Conservation (phyloP, 768 basidiomycete species). For the Lenzites betulinus region DNA sequence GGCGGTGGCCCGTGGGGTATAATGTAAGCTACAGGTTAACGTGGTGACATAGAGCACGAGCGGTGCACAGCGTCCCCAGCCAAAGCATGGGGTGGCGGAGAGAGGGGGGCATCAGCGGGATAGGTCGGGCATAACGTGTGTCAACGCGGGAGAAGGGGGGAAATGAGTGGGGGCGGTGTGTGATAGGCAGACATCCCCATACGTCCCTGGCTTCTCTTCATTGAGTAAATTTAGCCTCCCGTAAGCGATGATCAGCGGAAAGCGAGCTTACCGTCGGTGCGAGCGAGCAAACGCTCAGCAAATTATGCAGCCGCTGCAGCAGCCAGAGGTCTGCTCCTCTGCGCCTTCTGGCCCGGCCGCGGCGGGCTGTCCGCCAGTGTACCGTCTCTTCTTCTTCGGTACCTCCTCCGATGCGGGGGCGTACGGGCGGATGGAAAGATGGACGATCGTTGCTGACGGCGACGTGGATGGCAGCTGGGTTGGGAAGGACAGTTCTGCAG, state of each 20-base stretch:
- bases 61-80: too few species aligned
- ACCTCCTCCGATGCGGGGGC: constrained; percentile 52
- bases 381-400: constrained; percentile 50
- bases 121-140: neutral
- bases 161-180: neutral
- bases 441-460: constrained; percentile 62
- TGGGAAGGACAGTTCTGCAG: constrained; percentile 35
- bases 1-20: constrained; percentile 14
- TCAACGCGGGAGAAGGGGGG: neutral
- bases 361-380: constrained; percentile 22
- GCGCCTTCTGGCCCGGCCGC: constrained; percentile 20
- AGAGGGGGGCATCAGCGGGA: neutral
- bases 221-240: neutral
- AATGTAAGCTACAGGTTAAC: constrained; percentile 17
- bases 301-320: constrained; percentile 43
- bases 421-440: constrained; percentile 69
- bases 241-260: neutral
- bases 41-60: neutral
- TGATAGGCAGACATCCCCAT: neutral
- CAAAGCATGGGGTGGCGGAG: too few species aligned
- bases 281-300: constrained; percentile 31
- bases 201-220: neutral
- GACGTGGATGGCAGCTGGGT: constrained; percentile 34
- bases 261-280: neutral
- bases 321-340: constrained; percentile 32